Base-by-base conservation (phyloP, 176 grass and related monocot species). In the Canna indica region DNA sequence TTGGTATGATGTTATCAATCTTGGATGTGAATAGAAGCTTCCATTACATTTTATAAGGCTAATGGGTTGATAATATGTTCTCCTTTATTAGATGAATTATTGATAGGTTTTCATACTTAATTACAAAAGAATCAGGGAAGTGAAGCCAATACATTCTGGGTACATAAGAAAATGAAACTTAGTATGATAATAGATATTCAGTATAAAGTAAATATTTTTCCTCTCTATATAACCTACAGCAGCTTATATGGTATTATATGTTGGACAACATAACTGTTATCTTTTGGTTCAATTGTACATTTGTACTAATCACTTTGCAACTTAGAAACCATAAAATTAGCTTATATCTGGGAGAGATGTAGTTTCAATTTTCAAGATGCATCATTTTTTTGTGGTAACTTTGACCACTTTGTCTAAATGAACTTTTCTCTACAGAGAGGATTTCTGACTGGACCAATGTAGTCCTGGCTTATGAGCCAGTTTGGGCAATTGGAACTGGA, bases 401-500 rank as follows among this genome's bases (percentile, higher is more conserved):
- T 61, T 10, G 16, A 17, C 17, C 5, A 33, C 28, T 62, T 32
- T 4, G 16, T 11, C 27, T 32, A 29, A 64, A n/a, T 25, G 0
- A 71, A 71, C 27, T 25, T 25, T 87, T 76, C 30, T 81, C 77
- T 86, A 11, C 77, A 99, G 95, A 84, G 26, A 83, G 73, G 57
- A 87, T 99, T 73, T 83, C 41, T 0, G 86, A 99, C 72, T 99
- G 95, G 95, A 88, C 61, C 26, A 93, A 88, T 14, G 89, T 99
- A 35, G 95, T 99, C 26, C 2, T 99, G 31, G 95, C 95, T 33
- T 99, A 99, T 9, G 95, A 99, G 41, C 95, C 95, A 73, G 95
- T 99, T 57, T 99, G 95, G 95, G 95, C 95, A 30, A 99, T 99
- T 78, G 95, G 95, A 73, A 99, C 95, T 1, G 95, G 95, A 27